Conservation (phyloP, 2,329 filamentous ascomycete genomes). For the Curvularia lunata region DNA sequence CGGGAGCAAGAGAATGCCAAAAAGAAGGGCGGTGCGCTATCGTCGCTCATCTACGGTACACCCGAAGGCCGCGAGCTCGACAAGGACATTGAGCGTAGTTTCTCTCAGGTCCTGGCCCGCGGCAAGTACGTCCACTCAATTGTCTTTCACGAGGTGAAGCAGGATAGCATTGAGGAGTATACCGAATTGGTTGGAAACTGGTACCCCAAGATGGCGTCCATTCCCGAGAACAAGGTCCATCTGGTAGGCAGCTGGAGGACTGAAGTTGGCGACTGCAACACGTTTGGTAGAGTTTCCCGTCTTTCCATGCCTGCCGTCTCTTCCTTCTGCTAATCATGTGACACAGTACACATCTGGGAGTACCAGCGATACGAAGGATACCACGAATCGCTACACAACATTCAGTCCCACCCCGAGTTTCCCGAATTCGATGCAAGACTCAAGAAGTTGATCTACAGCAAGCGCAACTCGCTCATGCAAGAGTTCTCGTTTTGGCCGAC, state of each 20-base stretch:
- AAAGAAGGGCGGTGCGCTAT: conserved; percentile 72
- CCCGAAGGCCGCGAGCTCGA: conserved; percentile 94
- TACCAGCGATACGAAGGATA: conserved; percentile 98
- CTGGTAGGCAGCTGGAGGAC: conserved; percentile 98
- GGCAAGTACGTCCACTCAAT: conserved; percentile 99
- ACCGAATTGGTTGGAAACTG: conserved; percentile 85
- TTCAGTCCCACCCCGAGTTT: conserved; percentile 83
- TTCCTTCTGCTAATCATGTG: conserved; percentile 12
- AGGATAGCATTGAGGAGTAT: conserved; percentile 95
- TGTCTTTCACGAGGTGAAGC: conserved; percentile 93
- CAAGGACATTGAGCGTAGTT: conserved; percentile 93
- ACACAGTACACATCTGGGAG: conserved; percentile 96
- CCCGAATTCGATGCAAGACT: conserved; percentile 83
- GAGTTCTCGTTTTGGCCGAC: conserved; percentile 99
- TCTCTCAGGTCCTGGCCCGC: conserved; percentile 90
- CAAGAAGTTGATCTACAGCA: conserved; percentile 81
- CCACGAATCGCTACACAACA: conserved; percentile 86
- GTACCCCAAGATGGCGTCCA: conserved; percentile 88
- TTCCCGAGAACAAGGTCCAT: conserved; percentile 90
- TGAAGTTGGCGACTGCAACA: conserved; percentile 96
- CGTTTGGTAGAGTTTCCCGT: conserved; percentile 73
- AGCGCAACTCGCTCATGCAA: conserved; percentile 93
- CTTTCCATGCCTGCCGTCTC: not conserved
- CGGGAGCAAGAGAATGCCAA: conserved; percentile 66
- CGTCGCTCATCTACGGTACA: conserved; percentile 94